phyloP scores from a whole-genome alignment of 1,284 basidiomycete species.

The Cutaneotrichosporon cavernicola region DNA sequence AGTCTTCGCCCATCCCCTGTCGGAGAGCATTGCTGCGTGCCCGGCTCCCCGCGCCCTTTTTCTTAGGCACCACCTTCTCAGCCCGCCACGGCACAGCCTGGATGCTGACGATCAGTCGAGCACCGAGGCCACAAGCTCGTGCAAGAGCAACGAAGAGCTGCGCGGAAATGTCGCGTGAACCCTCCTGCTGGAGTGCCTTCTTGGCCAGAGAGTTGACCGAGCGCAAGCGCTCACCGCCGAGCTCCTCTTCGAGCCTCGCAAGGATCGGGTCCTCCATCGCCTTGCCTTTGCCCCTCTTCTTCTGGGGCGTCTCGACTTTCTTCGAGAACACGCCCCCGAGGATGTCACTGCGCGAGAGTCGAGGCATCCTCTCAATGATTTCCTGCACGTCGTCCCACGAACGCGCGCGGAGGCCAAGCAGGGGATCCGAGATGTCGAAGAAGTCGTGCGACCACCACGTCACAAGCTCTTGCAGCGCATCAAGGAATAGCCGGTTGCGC shows the following conservation, averaged over 20 bases:
- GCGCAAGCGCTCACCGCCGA: constrained; percentile 67
- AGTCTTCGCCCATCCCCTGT: constrained; percentile 9
- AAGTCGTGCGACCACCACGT: constrained; percentile 77
- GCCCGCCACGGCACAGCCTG: constrained; percentile 83
- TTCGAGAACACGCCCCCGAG: constrained; percentile 18
- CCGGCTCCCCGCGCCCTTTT: constrained; percentile 40
- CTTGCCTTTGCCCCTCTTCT: constrained; percentile 48
- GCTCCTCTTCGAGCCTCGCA: constrained; percentile 43
- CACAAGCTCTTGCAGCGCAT: constrained; percentile 67
- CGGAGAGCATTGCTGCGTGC: constrained; percentile 11
- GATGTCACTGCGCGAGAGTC: constrained; percentile 33
- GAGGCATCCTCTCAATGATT: constrained; percentile 44
- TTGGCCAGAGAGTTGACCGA: constrained; percentile 84
- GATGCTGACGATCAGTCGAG: constrained; percentile 82
- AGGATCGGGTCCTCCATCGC: constrained; percentile 39
- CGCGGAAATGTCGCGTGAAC: constrained; percentile 82
- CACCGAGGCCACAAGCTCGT: constrained; percentile 80
- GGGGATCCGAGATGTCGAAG: constrained; percentile 59
- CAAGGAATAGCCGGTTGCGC: constrained; percentile 80
- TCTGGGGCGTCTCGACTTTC: constrained; percentile 9
- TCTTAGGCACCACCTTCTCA: constrained; percentile 48
- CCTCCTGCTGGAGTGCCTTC: constrained; percentile 73
- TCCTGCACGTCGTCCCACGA: constrained; percentile 65
- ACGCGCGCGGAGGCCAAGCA: constrained; percentile 61
- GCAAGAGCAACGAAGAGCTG: constrained; percentile 90